Conservation (phyloP, 257 asterid species). For the Lithospermum erythrorhizon region DNA sequence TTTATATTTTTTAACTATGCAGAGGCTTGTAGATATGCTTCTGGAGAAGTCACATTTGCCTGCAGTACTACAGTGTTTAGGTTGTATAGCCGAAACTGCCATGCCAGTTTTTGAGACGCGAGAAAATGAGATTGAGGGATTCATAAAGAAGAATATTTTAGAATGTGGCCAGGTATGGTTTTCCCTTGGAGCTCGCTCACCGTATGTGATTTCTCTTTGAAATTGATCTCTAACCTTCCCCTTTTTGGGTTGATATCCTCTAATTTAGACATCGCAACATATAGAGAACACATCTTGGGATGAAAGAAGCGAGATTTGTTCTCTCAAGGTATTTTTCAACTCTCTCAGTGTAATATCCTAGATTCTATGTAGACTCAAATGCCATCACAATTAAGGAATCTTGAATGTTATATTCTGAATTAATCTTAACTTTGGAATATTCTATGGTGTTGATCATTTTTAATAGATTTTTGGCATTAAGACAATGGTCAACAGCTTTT, state of each 20-base stretch:
- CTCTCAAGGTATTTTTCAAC: conserved; percentile 52
- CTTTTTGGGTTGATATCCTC: conserved; percentile 12
- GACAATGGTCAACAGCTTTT: conserved; percentile 90
- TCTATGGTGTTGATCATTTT: neutral
- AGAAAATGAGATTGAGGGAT: conserved; percentile 75
- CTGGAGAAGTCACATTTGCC: conserved; percentile 82
- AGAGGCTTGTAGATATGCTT: conserved; percentile 97
- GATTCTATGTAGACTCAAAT: no score
- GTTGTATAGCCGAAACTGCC: conserved; percentile 97
- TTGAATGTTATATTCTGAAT: neutral
- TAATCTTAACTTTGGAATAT: neutral
- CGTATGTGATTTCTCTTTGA: conserved; percentile 6
- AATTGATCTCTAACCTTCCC: neutral
- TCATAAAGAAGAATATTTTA: conserved; percentile 66
- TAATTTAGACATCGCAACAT: conserved; percentile 50
- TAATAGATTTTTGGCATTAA: conserved; percentile 85
- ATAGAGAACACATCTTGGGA: conserved; percentile 65
- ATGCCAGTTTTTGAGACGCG: conserved; percentile 98
- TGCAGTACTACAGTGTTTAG: conserved; percentile 96
- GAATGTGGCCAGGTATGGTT: conserved; percentile 62
- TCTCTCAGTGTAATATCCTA: neutral
- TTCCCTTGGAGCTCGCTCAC: conserved; percentile 2
- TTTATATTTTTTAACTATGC: conserved; percentile 15
- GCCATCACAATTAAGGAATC: no score
- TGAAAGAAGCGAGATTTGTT: conserved; percentile 79